These are phyloP conservation scores for Irpex sp. DNA, from an alignment of 1,284 basidiomycete species.

Conservation along the genomic window DNA sequence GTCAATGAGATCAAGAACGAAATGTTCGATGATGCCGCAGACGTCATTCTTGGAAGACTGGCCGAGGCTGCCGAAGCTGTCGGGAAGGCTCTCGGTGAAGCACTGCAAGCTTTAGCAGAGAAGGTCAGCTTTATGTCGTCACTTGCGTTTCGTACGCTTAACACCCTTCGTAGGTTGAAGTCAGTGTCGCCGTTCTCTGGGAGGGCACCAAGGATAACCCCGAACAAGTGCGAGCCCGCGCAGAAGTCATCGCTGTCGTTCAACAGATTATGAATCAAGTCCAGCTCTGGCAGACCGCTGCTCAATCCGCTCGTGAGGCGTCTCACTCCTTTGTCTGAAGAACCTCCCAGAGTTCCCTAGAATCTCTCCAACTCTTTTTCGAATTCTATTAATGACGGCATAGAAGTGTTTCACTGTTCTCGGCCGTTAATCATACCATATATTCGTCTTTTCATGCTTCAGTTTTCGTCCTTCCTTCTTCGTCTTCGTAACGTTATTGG, in stretches of 20 bases:
- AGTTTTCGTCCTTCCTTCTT: neutral
- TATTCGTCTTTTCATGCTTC: neutral
- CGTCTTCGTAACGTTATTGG: neutral
- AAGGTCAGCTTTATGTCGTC: constrained; percentile 35
- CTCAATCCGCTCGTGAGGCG: constrained; percentile 16
- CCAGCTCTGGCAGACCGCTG: constrained; percentile 37
- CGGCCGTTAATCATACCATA: neutral
- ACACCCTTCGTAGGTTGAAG: constrained; percentile 41
- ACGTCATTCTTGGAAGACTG: constrained; percentile 43
- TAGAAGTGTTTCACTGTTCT: neutral
- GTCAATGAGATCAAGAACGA: constrained; percentile 39
- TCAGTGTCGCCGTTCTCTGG: constrained; percentile 55
- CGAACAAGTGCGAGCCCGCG: constrained; percentile 35
- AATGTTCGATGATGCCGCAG: constrained; percentile 49
- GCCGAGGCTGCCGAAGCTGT: constrained; percentile 42
- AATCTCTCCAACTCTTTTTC: neutral
- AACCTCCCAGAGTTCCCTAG: neutral
- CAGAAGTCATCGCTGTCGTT: constrained; percentile 34
- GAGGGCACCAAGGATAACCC: constrained; percentile 45
- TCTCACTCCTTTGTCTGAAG: neutral
- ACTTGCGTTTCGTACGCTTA: neutral
- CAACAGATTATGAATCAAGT: constrained; percentile 37
- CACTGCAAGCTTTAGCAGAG: constrained; percentile 44
- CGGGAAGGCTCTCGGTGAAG: constrained; percentile 40
- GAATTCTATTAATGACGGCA: neutral